phyloP scores from a whole-genome alignment of 768 basidiomycete genomes.

The Mycena filopes region DNA sequence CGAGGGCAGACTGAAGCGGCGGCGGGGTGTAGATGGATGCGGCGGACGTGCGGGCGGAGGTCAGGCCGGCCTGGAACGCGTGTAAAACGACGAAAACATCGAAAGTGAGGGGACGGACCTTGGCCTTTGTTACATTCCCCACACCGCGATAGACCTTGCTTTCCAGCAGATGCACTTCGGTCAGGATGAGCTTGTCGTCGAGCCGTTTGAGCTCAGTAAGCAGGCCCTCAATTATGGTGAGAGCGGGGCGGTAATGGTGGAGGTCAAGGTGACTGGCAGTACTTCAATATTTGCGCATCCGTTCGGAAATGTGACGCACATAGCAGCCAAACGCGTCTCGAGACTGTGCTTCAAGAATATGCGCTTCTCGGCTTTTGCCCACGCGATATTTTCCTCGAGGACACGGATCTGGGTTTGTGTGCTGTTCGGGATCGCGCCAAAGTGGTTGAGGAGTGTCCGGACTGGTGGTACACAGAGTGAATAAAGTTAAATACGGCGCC shows the following conservation, averaged over 20 bases:
- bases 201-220: constrained; percentile 91
- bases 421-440: constrained; percentile 80
- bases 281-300: constrained; percentile 14
- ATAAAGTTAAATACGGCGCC: not conserved
- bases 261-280: constrained; percentile 75
- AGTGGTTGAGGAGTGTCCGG: constrained; percentile 92
- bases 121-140: constrained; percentile 90
- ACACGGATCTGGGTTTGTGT: constrained; percentile 83
- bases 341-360: constrained; percentile 96
- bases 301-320: constrained; percentile 53
- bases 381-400: constrained; percentile 90
- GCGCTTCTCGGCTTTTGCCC: constrained; percentile 92
- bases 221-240: constrained; percentile 85
- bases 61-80: constrained; percentile 75
- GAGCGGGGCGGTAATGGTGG: constrained; percentile 79
- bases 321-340: constrained; percentile 85
- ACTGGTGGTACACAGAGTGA: constrained; percentile 56
- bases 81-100: constrained; percentile 32
- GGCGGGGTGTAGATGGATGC: constrained; percentile 83
- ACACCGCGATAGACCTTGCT: constrained; percentile 91
- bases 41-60: constrained; percentile 91
- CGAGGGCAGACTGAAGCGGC: constrained; percentile 56
- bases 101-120: constrained; percentile 59
- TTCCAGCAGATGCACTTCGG: constrained; percentile 95
- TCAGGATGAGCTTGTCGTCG: constrained; percentile 98